These are phyloP conservation scores for Sanghuangporus sanghuang DNA, from an alignment of 1,284 basidiomycete species.

Conservation along the genomic window DNA sequence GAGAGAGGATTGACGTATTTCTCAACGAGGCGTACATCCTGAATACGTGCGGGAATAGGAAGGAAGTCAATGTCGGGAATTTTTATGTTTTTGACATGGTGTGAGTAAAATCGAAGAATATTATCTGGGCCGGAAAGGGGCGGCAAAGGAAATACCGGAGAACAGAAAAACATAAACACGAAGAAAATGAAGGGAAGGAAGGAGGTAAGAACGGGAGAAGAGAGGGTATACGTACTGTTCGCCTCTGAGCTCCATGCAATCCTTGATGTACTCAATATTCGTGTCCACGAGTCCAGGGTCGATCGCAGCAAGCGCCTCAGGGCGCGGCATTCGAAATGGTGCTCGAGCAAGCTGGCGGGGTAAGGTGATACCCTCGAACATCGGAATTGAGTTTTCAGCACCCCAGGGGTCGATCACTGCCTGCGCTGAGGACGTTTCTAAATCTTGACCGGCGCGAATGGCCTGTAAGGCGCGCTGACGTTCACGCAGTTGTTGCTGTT, in stretches of 20 bases:
- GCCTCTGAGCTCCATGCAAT: conserved; percentile 30
- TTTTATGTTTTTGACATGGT: not conserved
- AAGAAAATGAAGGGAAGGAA: not conserved
- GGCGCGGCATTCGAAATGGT: conserved; percentile 25
- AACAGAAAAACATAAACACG: not conserved
- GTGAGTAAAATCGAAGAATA: not conserved
- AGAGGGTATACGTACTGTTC: conserved; percentile 29
- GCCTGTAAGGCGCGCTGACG: not conserved
- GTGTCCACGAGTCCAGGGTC: conserved; percentile 30
- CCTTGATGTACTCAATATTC: conserved; percentile 33
- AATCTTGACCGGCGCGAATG: not conserved
- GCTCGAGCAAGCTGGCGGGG: conserved; percentile 33
- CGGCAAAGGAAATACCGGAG: not conserved
- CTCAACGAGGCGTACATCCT: conserved; percentile 5
- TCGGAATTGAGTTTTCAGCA: not conserved
- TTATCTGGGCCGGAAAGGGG: not conserved
- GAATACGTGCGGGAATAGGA: not conserved
- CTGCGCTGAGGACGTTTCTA: not conserved
- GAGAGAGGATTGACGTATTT: conserved; percentile 9
- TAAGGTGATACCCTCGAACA: conserved; percentile 19
- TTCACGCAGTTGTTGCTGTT: not conserved
- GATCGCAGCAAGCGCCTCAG: conserved; percentile 26
- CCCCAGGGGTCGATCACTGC: not conserved
- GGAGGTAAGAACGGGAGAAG: not conserved
- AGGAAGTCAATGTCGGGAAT: not conserved